A percentile compares a stretch with the other conserved stretches of the same genome.
Conservation (phyloP, 495 filamentous ascomycete genomes). For the Mytilinidion resinicola region DNA sequence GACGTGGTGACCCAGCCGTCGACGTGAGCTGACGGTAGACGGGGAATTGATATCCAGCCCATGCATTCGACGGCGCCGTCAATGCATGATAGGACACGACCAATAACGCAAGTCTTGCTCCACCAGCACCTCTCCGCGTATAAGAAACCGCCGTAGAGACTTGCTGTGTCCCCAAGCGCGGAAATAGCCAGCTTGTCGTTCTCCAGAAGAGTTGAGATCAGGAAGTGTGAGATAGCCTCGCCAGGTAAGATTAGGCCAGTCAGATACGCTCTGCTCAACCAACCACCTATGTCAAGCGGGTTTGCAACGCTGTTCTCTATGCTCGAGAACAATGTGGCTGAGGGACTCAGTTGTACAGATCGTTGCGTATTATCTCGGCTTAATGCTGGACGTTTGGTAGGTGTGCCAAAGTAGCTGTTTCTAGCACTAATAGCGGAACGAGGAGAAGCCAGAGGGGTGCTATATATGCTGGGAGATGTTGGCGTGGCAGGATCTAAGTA, state of each 20-base stretch:
- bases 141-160: constrained; percentile 72
- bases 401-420: constrained; percentile 30
- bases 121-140: constrained; percentile 69
- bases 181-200: constrained; percentile 61
- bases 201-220: constrained; percentile 74
- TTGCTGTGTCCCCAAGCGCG: constrained; percentile 60
- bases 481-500: constrained; percentile 17
- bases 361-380: constrained; percentile 16
- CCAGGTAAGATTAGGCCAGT: constrained; percentile 75
- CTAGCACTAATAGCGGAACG: constrained; percentile 9
- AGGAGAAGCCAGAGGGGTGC: constrained; percentile 32
- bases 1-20: constrained; percentile 63
- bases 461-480: constrained; percentile 30
- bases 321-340: constrained; percentile 2
- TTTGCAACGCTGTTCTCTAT: constrained; percentile 1
- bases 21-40: constrained; percentile 42
- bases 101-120: constrained; percentile 73
- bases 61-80: constrained; percentile 65
- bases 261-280: constrained; percentile 74
- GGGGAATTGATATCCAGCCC: constrained; percentile 65
- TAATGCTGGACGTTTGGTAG: constrained; percentile 8
- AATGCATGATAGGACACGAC: constrained; percentile 63
- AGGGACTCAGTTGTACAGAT: constrained; percentile 13
- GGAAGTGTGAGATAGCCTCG: constrained; percentile 62
- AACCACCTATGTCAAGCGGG: constrained; percentile 53